Conservation (phyloP, 2,329 filamentous ascomycete genomes). For the Colletotrichum zoysiae region DNA sequence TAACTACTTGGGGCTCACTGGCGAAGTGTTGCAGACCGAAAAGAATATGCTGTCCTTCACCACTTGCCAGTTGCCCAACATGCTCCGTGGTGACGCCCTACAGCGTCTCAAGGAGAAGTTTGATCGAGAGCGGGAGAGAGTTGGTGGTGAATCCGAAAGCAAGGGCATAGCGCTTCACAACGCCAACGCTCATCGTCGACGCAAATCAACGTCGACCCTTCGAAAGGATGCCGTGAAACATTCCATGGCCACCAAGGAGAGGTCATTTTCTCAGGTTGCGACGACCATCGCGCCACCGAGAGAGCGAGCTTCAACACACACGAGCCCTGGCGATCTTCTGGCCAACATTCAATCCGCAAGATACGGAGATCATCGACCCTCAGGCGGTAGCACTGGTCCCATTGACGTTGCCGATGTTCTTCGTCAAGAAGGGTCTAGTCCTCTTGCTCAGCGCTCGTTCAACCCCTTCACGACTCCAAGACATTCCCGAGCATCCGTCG, state of each 20-base stretch:
- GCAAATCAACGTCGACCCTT: slow-evolving; percentile 79
- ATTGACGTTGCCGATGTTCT: slow-evolving; percentile 48
- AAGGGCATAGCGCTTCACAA: slow-evolving; percentile 98
- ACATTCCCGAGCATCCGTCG: slow-evolving; percentile 64
- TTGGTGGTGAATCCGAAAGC: slow-evolving; percentile 82
- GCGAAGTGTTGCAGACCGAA: slow-evolving; percentile 92
- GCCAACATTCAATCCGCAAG: slow-evolving; percentile 81
- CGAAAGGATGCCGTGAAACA: slow-evolving; percentile 85
- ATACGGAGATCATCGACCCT: slow-evolving; percentile 62
- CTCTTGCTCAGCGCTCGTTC: slow-evolving; percentile 64
- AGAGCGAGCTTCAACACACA: slow-evolving; percentile 58
- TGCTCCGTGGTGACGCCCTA: slow-evolving; percentile 85
- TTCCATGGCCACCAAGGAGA: slow-evolving; percentile 64
- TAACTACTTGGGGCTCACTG: slow-evolving; percentile 91
- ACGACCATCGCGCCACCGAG: slow-evolving; percentile 56
- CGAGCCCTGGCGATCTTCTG: slow-evolving; percentile 82
- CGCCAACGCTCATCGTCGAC: slow-evolving; percentile 71
- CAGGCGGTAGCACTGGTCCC: slow-evolving; percentile 48
- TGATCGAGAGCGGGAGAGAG: slow-evolving; percentile 82
- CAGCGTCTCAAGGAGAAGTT: slow-evolving; percentile 95
- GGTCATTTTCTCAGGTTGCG: slow-evolving; percentile 58
- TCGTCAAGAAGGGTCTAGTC: slow-evolving; percentile 56
- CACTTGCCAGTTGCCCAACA: slow-evolving; percentile 89
- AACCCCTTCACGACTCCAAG: slow-evolving; percentile 69
- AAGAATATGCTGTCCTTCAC: slow-evolving; percentile 95